Evolutionary conservation across 2,329 filamentous ascomycete species (phyloP).

Genomic region (Chaetothyriales sp.): DNA sequence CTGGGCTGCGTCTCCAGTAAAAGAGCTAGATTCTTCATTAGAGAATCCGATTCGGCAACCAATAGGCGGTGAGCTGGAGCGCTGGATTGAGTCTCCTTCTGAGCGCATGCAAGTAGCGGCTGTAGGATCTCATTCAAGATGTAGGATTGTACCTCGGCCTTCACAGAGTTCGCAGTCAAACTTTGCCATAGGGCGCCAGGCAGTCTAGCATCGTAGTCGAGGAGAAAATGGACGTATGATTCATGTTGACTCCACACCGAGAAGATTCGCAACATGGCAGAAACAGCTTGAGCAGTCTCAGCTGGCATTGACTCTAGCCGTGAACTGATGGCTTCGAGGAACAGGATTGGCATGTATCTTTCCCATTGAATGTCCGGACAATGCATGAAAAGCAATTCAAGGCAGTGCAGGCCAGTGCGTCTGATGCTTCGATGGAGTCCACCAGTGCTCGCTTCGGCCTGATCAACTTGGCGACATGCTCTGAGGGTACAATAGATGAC

Average conservation of each 20-base stretch:
- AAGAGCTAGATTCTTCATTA: slow-evolving; percentile 66
- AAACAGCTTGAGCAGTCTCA: slow-evolving; percentile 83
- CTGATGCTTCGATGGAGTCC: slow-evolving; percentile 35
- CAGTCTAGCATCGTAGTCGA: slow-evolving; percentile 45
- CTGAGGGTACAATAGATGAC: slow-evolving; percentile 69
- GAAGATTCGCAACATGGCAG: slow-evolving; percentile 66
- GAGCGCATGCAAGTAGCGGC: slow-evolving; percentile 21
- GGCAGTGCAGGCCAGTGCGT: slow-evolving; percentile 59
- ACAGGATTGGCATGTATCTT: slow-evolving; percentile 55
- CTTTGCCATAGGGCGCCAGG: slow-evolving; percentile 59
- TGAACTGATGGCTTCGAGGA: slow-evolving; percentile 62
- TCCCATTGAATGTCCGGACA: slow-evolving; percentile 59
- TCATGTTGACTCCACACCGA: slow-evolving; percentile 63
- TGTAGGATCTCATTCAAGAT: slow-evolving; percentile 60
- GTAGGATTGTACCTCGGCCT: slow-evolving; percentile 75
- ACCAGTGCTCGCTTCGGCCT: slow-evolving; percentile 21
- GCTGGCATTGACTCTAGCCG: slow-evolving; percentile 63
- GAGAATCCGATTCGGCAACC: slow-evolving; percentile 23
- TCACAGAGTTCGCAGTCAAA: slow-evolving; percentile 57
- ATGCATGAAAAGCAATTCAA: slow-evolving; percentile 64
- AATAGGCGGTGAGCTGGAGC: slow-evolving; percentile 2
- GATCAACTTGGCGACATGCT: slow-evolving; percentile 32
- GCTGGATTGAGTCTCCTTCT: slow-evolving; percentile 30
- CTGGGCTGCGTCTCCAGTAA: slow-evolving; percentile 42
- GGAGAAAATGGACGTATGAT: slow-evolving; percentile 55